phyloP scores from a whole-genome alignment of 2,329 filamentous ascomycete genomes.

The Botryotinia calthae region DNA sequence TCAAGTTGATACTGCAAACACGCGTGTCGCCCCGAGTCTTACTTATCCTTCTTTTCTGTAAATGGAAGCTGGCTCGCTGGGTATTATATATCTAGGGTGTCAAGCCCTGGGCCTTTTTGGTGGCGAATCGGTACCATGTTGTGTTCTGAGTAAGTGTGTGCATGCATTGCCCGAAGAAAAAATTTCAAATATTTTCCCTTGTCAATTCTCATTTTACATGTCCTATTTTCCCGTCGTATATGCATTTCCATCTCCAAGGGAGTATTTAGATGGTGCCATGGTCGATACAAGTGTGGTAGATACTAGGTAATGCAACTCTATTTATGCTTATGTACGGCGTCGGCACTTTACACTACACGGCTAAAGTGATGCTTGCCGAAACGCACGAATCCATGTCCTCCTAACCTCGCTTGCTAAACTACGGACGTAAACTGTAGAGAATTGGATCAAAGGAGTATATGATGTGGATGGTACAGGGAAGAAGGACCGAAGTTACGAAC shows the following conservation, averaged over 20 bases:
- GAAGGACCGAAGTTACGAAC: neutral
- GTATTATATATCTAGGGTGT: neutral
- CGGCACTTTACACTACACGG: neutral
- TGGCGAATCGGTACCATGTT: neutral
- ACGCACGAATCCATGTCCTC: neutral
- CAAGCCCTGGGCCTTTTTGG: neutral
- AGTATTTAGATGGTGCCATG: neutral
- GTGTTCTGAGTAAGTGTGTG: neutral
- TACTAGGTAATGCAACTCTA: neutral
- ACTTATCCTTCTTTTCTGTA: neutral
- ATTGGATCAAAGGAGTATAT: neutral
- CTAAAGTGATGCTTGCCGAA: neutral
- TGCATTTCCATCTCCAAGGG: neutral
- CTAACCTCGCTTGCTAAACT: neutral
- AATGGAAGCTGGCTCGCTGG: neutral
- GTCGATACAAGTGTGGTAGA: neutral
- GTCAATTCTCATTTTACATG: neutral
- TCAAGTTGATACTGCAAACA: neutral
- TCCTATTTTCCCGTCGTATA: neutral
- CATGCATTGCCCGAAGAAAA: neutral
- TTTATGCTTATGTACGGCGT: slow-evolving; percentile 6
- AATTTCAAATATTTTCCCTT: neutral
- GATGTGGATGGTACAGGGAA: neutral
- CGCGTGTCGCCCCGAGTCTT: neutral
- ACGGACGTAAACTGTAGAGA: neutral